These are phyloP conservation scores for Colletotrichum sp. DNA, from an alignment of 2,329 filamentous ascomycete genomes.

Conservation along the genomic window DNA sequence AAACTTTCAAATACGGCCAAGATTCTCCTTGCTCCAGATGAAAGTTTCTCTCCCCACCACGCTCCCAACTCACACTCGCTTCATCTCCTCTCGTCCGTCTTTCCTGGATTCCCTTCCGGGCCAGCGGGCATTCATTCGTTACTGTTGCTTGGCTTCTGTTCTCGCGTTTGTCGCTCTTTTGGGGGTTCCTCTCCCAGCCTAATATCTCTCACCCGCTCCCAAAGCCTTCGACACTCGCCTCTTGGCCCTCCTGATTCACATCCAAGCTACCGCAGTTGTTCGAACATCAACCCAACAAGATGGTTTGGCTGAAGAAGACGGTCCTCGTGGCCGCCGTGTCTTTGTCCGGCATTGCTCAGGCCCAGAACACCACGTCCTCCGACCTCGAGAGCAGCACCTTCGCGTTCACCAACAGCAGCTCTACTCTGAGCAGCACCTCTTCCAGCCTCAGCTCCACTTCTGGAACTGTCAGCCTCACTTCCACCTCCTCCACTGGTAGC, in stretches of 20 bases:
- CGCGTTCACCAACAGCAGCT: neutral
- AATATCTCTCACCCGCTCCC: neutral
- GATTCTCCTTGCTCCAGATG: neutral
- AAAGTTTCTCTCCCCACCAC: neutral
- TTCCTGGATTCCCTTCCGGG: constrained; percentile 1
- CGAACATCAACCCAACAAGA: neutral
- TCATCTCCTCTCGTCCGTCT: neutral
- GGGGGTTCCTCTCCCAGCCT: neutral
- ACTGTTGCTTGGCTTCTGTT: neutral
- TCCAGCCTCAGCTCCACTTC: neutral
- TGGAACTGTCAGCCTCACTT: neutral
- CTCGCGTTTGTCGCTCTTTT: neutral
- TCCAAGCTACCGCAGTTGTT: neutral
- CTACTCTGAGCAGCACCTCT: neutral
- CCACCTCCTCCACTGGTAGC: neutral
- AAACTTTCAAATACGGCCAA: constrained; percentile 17
- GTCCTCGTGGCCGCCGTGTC: neutral
- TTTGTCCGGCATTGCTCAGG: neutral
- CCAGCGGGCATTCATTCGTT: constrained; percentile 14
- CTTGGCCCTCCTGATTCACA: neutral
- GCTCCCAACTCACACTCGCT: constrained; percentile 9
- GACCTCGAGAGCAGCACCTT: neutral
- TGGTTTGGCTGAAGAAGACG: constrained; percentile 8
- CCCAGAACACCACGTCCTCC: neutral
- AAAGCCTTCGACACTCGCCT: neutral